Evolutionary conservation across 768 basidiomycete genomes (phyloP).

Genomic region (Pleurotus platypus): DNA sequence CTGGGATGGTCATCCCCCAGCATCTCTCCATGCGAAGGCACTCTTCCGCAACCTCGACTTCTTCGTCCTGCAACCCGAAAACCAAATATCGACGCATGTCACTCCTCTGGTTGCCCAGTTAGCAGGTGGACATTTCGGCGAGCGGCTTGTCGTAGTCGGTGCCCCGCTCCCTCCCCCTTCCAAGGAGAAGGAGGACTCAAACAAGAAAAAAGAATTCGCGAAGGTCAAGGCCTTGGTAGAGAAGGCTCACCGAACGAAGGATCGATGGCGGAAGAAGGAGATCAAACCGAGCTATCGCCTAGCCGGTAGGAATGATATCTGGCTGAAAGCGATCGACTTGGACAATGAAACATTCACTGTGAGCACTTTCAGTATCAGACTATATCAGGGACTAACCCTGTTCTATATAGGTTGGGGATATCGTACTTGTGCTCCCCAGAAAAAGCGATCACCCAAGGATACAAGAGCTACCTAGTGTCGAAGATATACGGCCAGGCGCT

Average conservation of each 20-base stretch:
- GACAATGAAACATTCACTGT: constrained; percentile 43
- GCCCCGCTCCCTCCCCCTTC: constrained; percentile 29
- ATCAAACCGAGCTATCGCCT: constrained; percentile 24
- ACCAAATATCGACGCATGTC: constrained; percentile 56
- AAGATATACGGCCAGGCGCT: constrained; percentile 32
- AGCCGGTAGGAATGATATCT: constrained; percentile 27
- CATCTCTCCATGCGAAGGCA: constrained; percentile 12
- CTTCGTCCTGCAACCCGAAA: constrained; percentile 50
- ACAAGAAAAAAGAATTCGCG: constrained; percentile 21
- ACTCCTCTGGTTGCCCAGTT: constrained; percentile 56
- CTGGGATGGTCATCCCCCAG: constrained; percentile 3
- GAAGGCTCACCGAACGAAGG: constrained; percentile 21
- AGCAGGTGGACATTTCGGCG: constrained; percentile 49
- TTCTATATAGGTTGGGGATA: constrained; percentile 54
- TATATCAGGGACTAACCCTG: neutral
- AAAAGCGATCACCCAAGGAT: constrained; percentile 21
- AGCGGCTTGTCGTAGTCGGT: constrained; percentile 53
- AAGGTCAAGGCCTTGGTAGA: constrained; percentile 24
- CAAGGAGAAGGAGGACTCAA: constrained; percentile 14
- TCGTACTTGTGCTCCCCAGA: constrained; percentile 48
- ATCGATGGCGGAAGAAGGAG: constrained; percentile 14
- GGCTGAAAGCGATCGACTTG: constrained; percentile 36
- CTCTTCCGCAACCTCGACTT: constrained; percentile 47
- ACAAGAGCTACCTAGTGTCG: constrained; percentile 28
- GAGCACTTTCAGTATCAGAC: constrained; percentile 3